phyloP scores from a whole-genome alignment of 371 early-diverging fungal genomes.

The Homolaphlyctis polyrhiza region DNA sequence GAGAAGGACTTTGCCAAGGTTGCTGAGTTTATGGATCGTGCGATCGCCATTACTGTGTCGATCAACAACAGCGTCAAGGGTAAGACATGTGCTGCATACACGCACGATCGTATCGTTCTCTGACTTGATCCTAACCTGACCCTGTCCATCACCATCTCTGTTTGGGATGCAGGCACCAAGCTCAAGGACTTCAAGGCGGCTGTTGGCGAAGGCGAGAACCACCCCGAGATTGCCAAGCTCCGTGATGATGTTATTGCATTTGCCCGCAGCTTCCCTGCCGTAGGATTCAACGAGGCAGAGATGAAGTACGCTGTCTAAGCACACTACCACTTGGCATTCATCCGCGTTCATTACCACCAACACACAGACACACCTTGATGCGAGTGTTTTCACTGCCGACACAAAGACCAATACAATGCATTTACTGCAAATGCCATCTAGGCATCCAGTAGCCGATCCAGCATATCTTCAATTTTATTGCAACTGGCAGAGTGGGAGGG shows the following conservation, averaged over 20 bases:
- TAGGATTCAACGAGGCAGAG: constrained; percentile 38
- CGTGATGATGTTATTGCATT: constrained; percentile 64
- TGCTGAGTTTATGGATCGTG: constrained; percentile 75
- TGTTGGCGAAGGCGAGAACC: constrained; percentile 46
- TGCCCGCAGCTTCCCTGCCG: constrained; percentile 62
- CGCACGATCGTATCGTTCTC: too few species aligned
- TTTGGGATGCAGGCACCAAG: constrained; percentile 40
- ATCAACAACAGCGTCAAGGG: constrained; percentile 23
- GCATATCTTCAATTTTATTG: too few species aligned
- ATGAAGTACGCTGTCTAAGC: constrained; percentile 1
- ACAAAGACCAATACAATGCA: too few species aligned
- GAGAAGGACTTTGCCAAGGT: constrained; percentile 84
- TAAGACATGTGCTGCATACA: constrained; percentile 10
- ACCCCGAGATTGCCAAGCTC: constrained; percentile 50
- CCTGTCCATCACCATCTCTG: background rate
- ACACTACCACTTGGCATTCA: too few species aligned
- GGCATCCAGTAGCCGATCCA: too few species aligned
- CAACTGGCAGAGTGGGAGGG: too few species aligned
- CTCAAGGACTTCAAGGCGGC: constrained; percentile 70
- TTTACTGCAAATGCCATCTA: too few species aligned
- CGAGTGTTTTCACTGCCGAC: too few species aligned
- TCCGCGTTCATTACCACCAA: too few species aligned
- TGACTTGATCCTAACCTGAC: constrained; percentile 1
- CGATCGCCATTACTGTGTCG: constrained; percentile 30
- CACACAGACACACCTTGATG: too few species aligned